A percentile compares a stretch with the other conserved stretches of the same genome.
Evolutionary conservation across 2,329 filamentous ascomycete species (phyloP).

Genomic region (Alternaria triticimaculans): DNA sequence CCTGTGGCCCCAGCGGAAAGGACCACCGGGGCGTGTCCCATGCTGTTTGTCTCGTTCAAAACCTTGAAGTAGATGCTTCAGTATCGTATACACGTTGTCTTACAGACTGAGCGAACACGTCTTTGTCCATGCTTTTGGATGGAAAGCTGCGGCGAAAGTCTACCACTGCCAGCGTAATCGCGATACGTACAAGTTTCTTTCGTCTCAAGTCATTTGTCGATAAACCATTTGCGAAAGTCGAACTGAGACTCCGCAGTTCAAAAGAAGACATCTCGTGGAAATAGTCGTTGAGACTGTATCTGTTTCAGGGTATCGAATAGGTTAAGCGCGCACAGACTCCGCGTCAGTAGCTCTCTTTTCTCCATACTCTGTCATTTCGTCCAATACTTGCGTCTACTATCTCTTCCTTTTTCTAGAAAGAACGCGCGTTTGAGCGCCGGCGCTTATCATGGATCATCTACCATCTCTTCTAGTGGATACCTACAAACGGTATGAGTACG

Average conservation of each 20-base stretch:
- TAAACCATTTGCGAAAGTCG: neutral
- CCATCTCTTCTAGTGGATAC: neutral
- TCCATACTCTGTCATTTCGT: neutral
- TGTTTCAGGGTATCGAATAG: neutral
- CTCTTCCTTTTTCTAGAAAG: neutral
- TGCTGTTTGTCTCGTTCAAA: neutral
- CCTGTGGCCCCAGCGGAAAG: neutral
- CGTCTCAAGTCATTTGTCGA: neutral
- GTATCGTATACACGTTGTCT: neutral
- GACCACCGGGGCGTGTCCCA: neutral
- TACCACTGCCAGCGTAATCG: neutral
- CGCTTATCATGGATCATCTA: neutral
- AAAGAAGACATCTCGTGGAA: neutral
- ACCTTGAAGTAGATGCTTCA: neutral
- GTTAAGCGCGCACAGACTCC: neutral
- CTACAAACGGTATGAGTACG: neutral
- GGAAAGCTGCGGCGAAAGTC: neutral
- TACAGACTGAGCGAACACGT: neutral
- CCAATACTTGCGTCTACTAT: neutral
- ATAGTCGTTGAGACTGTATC: neutral
- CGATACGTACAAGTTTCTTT: neutral
- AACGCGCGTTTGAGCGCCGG: neutral
- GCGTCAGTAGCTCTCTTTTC: neutral
- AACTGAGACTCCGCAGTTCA: neutral
- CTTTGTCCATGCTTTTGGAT: neutral